Conservation (phyloP, 805 yeast genomes). For the Cyberlindnera saturnus region DNA sequence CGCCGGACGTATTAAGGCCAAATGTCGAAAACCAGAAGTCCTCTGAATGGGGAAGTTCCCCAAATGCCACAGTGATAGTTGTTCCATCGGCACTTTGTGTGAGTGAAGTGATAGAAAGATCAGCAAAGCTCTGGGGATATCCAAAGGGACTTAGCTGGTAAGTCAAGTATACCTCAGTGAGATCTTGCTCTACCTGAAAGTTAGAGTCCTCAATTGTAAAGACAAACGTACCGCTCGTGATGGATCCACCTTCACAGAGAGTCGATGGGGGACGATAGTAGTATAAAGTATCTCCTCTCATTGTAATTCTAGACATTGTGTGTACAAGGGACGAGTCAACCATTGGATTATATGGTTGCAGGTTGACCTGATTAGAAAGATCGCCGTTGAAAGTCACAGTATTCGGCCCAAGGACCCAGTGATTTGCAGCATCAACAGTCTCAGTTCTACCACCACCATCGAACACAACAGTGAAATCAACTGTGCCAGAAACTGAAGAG, state of each 20-base stretch:
- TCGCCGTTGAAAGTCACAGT: slow-evolving; percentile 11
- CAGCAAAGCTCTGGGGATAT: too few species aligned
- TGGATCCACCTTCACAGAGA: slow-evolving; percentile 1
- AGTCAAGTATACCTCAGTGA: too few species aligned
- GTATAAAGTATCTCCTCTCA: slow-evolving; percentile 11
- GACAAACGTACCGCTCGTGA: slow-evolving; percentile 6
- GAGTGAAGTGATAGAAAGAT: too few species aligned
- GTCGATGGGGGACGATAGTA: slow-evolving; percentile 5
- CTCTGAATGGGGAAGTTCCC: slow-evolving; percentile 1
- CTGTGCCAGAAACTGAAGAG: slow-evolving; percentile 4
- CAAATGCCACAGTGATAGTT: not conserved
- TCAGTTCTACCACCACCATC: slow-evolving; percentile 11
- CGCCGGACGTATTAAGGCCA: too few species aligned
- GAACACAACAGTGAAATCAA: slow-evolving; percentile 3
- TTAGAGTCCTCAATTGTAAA: not conserved
- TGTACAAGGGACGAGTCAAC: too few species aligned
- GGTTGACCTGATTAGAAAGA: slow-evolving; percentile 1
- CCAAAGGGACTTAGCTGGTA: too few species aligned
- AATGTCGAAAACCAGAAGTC: slow-evolving; percentile 8
- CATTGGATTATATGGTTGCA: too few species aligned
- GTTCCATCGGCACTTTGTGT: too few species aligned
- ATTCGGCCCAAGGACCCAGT: slow-evolving; percentile 10
- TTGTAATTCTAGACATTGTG: slow-evolving; percentile 10
- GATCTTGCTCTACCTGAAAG: too few species aligned
- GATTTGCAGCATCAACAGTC: slow-evolving; percentile 3